A percentile compares a stretch with the other conserved stretches of the same genome.
These are phyloP conservation scores for Aspergillus sparsus DNA, from an alignment of 495 filamentous ascomycete genomes.

Conservation along the genomic window DNA sequence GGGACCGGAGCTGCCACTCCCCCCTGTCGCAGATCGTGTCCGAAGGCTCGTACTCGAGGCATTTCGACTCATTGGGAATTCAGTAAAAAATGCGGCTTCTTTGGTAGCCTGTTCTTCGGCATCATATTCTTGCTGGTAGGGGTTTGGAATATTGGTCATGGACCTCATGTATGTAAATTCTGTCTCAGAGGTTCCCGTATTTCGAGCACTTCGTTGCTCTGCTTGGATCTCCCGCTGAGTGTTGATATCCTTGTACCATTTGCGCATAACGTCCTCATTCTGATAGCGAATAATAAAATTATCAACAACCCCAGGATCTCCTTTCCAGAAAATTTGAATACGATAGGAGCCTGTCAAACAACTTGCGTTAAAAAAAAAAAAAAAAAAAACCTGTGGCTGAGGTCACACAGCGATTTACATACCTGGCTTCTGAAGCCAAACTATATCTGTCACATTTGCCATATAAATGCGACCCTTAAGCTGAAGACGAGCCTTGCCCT, in stretches of 20 bases:
- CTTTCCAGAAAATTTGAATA: conserved; percentile 98
- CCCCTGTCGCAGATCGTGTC: conserved; percentile 75
- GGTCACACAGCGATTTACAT: conserved; percentile 26
- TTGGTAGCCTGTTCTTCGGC: conserved; percentile 69
- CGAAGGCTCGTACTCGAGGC: conserved; percentile 78
- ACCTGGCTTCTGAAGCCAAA: conserved; percentile 83
- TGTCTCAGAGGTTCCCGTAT: conserved; percentile 62
- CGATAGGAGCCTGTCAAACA: conserved; percentile 72
- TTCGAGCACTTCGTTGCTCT: conserved; percentile 50
- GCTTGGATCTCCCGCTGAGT: conserved; percentile 47
- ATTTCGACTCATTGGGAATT: conserved; percentile 70
- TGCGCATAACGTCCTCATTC: conserved; percentile 88
- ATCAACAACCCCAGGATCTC: conserved; percentile 91
- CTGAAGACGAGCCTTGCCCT: conserved; percentile 78
- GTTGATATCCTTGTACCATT: conserved; percentile 71
- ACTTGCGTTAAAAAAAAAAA: conserved; percentile 10
- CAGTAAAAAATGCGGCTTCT: conserved; percentile 46
- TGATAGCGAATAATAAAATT: conserved; percentile 92
- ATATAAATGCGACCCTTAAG: conserved; percentile 98
- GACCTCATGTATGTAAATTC: conserved; percentile 80
- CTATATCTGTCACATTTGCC: conserved; percentile 95
- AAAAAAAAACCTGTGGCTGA: neutral
- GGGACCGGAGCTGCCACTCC: conserved; percentile 56
- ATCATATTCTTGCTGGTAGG: conserved; percentile 77
- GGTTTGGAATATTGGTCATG: conserved; percentile 69